phyloP scores from a whole-genome alignment of 176 grass and related monocot species.

The Bonia amplexicaulis region DNA sequence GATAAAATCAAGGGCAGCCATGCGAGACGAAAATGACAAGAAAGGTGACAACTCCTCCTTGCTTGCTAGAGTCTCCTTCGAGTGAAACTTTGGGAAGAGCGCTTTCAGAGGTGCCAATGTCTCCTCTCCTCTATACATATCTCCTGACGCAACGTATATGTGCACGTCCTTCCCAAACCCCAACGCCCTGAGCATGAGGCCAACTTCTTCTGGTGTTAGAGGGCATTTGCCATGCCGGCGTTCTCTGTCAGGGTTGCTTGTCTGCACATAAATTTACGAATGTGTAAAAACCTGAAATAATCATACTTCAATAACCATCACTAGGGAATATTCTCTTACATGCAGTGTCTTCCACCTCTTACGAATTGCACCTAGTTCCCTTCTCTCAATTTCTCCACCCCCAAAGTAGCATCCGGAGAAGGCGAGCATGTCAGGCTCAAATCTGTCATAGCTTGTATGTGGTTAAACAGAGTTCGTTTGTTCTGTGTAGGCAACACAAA shows the following conservation, averaged over 20 bases:
- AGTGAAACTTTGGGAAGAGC: conserved; percentile 84
- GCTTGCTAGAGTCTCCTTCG: conserved; percentile 82
- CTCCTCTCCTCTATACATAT: conserved; percentile 79
- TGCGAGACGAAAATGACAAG: conserved; percentile 76
- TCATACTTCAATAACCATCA: not conserved
- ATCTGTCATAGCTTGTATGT: conserved; percentile 44
- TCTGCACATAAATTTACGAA: conserved; percentile 38
- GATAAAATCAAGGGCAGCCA: conserved; percentile 95
- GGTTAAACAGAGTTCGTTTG: not conserved
- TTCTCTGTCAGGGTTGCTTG: conserved; percentile 78
- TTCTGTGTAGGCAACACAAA: not conserved
- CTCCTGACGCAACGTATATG: conserved; percentile 86
- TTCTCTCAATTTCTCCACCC: conserved; percentile 87
- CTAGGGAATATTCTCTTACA: conserved; percentile 51
- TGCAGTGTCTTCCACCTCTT: conserved; percentile 87
- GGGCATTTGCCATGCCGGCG: conserved; percentile 84
- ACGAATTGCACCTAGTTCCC: conserved; percentile 70
- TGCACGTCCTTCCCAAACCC: conserved; percentile 81
- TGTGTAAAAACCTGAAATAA: conserved; percentile 20
- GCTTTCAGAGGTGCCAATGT: conserved; percentile 80
- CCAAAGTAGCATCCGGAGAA: conserved; percentile 98
- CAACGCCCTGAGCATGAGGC: conserved; percentile 79
- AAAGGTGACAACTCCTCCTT: conserved; percentile 72
- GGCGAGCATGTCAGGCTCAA: conserved; percentile 98
- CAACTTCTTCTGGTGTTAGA: conserved; percentile 83